phyloP scores from a whole-genome alignment of 192 early-diverging fungal genomes.

The Entophlyctis helioformis region DNA sequence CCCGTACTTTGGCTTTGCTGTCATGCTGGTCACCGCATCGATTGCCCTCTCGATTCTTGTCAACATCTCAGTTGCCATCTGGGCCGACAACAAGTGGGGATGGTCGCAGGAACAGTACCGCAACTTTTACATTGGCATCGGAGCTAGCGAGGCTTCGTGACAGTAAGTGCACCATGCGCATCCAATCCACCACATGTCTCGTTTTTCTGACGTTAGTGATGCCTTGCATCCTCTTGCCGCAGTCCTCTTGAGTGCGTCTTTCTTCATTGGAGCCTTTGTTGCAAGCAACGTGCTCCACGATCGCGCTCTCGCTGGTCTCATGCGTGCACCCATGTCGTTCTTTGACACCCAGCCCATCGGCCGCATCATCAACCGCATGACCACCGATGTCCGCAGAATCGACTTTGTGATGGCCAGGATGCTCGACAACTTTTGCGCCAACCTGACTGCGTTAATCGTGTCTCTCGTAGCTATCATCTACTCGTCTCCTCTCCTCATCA shows the following conservation, averaged over 20 bases:
- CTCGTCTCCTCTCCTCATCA: not conserved
- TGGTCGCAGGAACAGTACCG: not conserved
- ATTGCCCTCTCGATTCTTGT: not conserved
- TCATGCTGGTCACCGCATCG: not conserved
- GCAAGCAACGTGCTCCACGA: not conserved
- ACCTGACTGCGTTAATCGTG: not conserved
- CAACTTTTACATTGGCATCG: not conserved
- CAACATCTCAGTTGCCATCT: constrained; percentile 2
- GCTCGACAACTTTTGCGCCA: not conserved
- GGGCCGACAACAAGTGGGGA: too few species aligned
- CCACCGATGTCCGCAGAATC: constrained; percentile 1
- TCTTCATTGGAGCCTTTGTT: too few species aligned
- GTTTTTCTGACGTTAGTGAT: too few species aligned
- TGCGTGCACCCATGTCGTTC: too few species aligned
- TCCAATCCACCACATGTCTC: too few species aligned
- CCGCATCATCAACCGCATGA: too few species aligned
- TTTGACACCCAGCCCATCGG: too few species aligned
- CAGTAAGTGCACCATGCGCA: too few species aligned
- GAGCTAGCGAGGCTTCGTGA: not conserved
- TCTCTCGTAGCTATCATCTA: not conserved
- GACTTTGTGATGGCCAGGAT: not conserved
- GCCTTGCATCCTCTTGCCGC: too few species aligned
- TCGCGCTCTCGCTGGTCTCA: not conserved
- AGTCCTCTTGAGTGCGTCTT: too few species aligned
- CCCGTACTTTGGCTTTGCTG: not conserved